Conservation (phyloP, 2,329 filamentous ascomycete species). For the Tolypocladium sp. region DNA sequence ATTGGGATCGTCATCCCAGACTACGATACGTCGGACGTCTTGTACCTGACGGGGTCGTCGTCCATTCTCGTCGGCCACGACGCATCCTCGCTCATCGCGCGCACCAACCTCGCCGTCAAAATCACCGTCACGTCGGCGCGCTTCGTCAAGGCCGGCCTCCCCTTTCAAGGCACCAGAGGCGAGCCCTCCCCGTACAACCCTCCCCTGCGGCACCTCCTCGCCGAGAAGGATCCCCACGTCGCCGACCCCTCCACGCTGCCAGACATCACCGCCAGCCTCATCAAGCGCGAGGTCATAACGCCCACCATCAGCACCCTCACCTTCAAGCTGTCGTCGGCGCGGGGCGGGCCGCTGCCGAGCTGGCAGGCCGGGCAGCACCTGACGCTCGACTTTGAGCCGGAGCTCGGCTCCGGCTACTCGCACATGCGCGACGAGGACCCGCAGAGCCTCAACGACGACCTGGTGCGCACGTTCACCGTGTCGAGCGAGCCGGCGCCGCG, state of each 20-base stretch:
- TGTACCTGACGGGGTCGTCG: conserved; percentile 65
- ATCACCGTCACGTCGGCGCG: conserved; percentile 52
- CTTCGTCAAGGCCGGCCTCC: conserved; percentile 55
- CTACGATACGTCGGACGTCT: conserved; percentile 60
- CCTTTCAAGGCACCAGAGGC: conserved; percentile 53
- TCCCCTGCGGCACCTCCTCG: conserved; percentile 52
- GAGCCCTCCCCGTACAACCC: conserved; percentile 74
- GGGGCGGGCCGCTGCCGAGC: conserved; percentile 7
- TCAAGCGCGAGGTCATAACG: conserved; percentile 50
- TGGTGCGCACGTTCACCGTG: conserved; percentile 73
- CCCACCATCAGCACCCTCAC: conserved; percentile 59
- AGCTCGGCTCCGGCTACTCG: conserved; percentile 64
- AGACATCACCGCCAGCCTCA: conserved; percentile 41
- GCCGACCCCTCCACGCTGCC: conserved; percentile 1
- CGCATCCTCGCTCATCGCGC: conserved; percentile 54
- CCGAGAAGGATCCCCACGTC: conserved; percentile 35
- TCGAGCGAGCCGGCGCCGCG: conserved; percentile 44
- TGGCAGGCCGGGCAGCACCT: conserved; percentile 71
- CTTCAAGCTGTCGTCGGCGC: conserved; percentile 25
- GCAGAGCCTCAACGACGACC: conserved; percentile 74
- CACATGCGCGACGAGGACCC: conserved; percentile 83
- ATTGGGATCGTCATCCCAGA: conserved; percentile 67
- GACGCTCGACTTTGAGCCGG: conserved; percentile 60
- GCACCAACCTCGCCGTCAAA: conserved; percentile 63
- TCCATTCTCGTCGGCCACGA: conserved; percentile 56